phyloP scores from a whole-genome alignment of 495 filamentous ascomycete species.

The Tuber calosporum region DNA sequence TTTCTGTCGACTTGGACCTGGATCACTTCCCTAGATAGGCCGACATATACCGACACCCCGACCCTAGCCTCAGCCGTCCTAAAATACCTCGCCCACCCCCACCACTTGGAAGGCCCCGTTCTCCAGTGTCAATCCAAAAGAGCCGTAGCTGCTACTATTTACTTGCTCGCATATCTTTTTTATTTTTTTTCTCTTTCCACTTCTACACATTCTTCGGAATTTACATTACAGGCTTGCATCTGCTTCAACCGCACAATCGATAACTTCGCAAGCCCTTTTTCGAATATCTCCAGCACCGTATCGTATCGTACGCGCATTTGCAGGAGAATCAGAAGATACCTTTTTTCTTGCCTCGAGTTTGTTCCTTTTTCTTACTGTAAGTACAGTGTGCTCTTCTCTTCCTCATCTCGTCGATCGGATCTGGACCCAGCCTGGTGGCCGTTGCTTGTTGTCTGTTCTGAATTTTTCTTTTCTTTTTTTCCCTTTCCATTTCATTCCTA shows the following conservation, averaged over 20 bases:
- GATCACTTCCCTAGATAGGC: slow-evolving; percentile 25
- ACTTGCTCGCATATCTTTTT: slow-evolving; percentile 39
- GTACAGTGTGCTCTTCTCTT: slow-evolving; percentile 26
- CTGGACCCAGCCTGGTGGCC: slow-evolving; percentile 9
- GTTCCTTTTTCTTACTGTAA: slow-evolving; percentile 18
- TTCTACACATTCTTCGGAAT: slow-evolving; percentile 10
- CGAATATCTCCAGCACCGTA: neutral
- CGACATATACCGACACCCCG: slow-evolving; percentile 17
- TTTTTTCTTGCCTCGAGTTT: slow-evolving; percentile 33
- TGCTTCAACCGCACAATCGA: neutral
- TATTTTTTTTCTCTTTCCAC: slow-evolving; percentile 27
- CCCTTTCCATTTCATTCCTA: neutral
- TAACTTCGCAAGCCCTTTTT: neutral
- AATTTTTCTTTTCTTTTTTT: slow-evolving; percentile 13
- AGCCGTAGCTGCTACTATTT: slow-evolving; percentile 7
- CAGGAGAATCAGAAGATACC: neutral
- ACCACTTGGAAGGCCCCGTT: slow-evolving; percentile 27
- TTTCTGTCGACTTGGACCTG: slow-evolving; percentile 27
- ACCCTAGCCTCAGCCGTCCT: slow-evolving; percentile 34
- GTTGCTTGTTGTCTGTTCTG: slow-evolving; percentile 4
- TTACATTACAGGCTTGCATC: neutral
- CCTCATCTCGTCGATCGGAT: slow-evolving; percentile 13
- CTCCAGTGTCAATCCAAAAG: slow-evolving; percentile 5
- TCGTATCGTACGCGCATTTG: neutral
- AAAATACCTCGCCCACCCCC: slow-evolving; percentile 40